Percentiles rank a stretch among this genome's conserved stretches.
These are phyloP conservation scores for Auricularia sp. DNA, from an alignment of 768 basidiomycete species.

Conservation along the genomic window DNA sequence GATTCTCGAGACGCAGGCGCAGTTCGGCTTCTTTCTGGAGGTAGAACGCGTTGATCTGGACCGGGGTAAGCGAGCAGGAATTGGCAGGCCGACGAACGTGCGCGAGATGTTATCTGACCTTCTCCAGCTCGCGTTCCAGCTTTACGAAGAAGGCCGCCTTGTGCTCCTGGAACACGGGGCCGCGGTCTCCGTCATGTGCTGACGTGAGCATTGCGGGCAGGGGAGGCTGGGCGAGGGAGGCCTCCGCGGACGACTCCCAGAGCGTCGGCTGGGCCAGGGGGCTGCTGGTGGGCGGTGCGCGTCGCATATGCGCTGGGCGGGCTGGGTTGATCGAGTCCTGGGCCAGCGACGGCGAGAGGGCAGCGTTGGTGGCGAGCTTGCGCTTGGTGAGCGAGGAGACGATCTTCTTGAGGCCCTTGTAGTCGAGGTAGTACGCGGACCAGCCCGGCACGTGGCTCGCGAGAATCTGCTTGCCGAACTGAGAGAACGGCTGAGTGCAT, in stretches of 20 bases:
- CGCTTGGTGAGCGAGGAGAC: constrained; percentile 90
- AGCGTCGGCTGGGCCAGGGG: constrained; percentile 7
- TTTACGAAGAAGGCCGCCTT: constrained; percentile 99
- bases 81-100: background rate
- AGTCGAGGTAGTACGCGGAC: constrained; percentile 92
- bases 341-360: constrained; percentile 27
- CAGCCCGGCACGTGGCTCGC: constrained; percentile 95
- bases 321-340: constrained; percentile 22
- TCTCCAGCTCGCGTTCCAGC: constrained; percentile 92
- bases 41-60: constrained; percentile 94
- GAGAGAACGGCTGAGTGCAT: background rate
- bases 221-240: constrained; percentile 26
- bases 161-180: constrained; percentile 85
- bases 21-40: constrained; percentile 94
- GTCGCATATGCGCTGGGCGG: constrained; percentile 16
- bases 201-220: constrained; percentile 53
- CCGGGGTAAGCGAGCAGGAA: constrained; percentile 2
- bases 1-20: constrained; percentile 80
- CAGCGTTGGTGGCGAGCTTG: constrained; percentile 82
- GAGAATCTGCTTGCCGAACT: constrained; percentile 99
- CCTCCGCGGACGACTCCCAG: constrained; percentile 8
- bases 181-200: constrained; percentile 59
- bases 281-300: constrained; percentile 7
- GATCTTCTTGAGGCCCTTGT: constrained; percentile 97
- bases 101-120: constrained; percentile 37